Base-by-base conservation (phyloP, 2,329 filamentous ascomycete genomes). In the Ceratocystis eucalypticola region DNA sequence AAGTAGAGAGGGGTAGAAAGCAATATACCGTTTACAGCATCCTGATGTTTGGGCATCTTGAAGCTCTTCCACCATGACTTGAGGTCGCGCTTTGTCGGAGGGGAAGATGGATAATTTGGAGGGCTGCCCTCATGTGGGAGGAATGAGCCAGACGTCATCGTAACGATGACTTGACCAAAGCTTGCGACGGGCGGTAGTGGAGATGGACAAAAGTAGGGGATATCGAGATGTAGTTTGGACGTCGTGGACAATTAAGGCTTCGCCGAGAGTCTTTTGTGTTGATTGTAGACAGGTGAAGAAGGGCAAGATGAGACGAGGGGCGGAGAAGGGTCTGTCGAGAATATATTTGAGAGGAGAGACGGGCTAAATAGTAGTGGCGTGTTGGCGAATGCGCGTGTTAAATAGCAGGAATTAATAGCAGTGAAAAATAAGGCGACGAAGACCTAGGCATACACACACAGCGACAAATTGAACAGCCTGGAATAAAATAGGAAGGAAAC, bases 41-140 rank as follows among this genome's bases (percentile, higher is more conserved):
- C 66, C n/a, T 65, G 62, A 45, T 67, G 66, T 28, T 67, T 67
- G 17, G 82, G 79, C 65, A 88, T 83, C 78, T 94, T 94, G 78
- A 99, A 97, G 72, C 87, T 86, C 77, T 91, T 96, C 94, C 94
- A 97, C 94, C 94, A 99, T 68, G 89, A 95, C 71, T 91, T 88
- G 71, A 97, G 80, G 75, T 96, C 91, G 74, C 90, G 86, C 78
- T 88, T 95, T 70, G 86, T 90, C 37, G 90, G 90, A 66, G 89
- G 89, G 53, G 89, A 91, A 74, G 81, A 74, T 74, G 80, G 72
- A 76, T 77, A 76, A 74, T 75, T 69, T 63, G 72, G 71, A 68
- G 72, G 73, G 69, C 72, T 75, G 68, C 73, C 71, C 68, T 73
- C 72, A 68, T 71, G 72, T 55, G 72, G 70, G 67, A 74, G 74